Base-by-base conservation (phyloP, 495 filamentous ascomycete genomes). In the Hypoxylon trugodes region DNA sequence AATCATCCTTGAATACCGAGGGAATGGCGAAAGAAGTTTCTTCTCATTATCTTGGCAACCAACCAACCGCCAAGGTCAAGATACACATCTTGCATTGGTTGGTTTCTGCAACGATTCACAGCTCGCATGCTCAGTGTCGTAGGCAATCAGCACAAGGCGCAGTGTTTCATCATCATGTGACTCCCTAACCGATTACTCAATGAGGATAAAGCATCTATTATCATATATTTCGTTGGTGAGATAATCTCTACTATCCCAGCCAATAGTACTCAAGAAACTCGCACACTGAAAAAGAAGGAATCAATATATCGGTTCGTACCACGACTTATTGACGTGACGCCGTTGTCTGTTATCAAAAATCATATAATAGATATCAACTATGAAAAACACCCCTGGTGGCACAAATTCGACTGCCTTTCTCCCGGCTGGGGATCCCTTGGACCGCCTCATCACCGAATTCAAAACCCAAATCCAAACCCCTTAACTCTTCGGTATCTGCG, bases 151-250 rank as follows among this genome's bases (percentile, higher is more conserved):
- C 25, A 15, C 32, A 56, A 37, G 33, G 38, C 45, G 62, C 62
- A 66, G 62, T 46, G 48, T 41, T 59, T 47, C 43, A 36, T 16
- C 22, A 49, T 67, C 64, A 67, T 67, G 64, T 67, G 64, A 67
- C 46, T 40, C 38, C 47, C 37, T 8, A 19, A 22, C 18, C 52
- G 35, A 54, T 32, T 18, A 26, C 16, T 61, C 58, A 53, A 57
- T 67, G 47, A 42, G 22, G 3, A 38, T 42, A 53, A 40, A 33
- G 16, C n/a, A 58, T 59, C 47, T 28, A 8, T 48, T 50, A 26
- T 12, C 19, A 9, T 36, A 25, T 33, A 7, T 54, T 49, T 49
- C 36, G 48, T 65, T 59, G 56, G 55, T 30, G 52, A 18, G 26
- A 35, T 33, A 9, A 53, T 36, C 26, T 24, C 35, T 24, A 13